Conservation (phyloP, 208 protist genomes). For the Trypanosoma platydactyli region DNA sequence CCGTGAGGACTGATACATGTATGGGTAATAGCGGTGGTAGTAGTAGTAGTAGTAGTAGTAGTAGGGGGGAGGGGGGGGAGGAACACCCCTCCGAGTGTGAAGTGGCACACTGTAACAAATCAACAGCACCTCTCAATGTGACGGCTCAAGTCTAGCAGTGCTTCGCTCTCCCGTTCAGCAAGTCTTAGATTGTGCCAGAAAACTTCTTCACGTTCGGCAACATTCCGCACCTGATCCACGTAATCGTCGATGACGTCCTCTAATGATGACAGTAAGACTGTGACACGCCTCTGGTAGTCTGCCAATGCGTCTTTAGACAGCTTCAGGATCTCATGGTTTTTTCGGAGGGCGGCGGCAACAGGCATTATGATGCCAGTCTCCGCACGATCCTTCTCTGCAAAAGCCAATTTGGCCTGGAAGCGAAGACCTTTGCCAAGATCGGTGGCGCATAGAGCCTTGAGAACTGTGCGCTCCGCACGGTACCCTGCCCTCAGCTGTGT, state of each 20-base stretch:
- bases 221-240: constrained; percentile 48
- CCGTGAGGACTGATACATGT: too few species aligned
- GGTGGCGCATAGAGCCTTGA: constrained; percentile 36
- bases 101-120: constrained; percentile 3
- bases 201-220: constrained; percentile 37
- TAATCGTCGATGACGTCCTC: constrained; percentile 48
- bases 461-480: constrained; percentile 25
- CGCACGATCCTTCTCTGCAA: constrained; percentile 26
- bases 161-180: constrained; percentile 50
- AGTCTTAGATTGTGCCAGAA: constrained; percentile 45
- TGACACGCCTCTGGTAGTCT: constrained; percentile 49
- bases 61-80: too few species aligned
- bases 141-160: constrained; percentile 35
- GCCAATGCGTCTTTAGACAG: constrained; percentile 65
- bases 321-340: constrained; percentile 50
- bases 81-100: too few species aligned
- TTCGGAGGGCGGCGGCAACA: constrained; percentile 26
- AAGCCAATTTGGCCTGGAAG: constrained; percentile 59
- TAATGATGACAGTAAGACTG: constrained; percentile 37
- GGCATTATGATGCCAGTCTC: constrained; percentile 11
- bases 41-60: too few species aligned
- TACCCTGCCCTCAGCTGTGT: constrained; percentile 27
- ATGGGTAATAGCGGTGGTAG: too few species aligned
- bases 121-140: constrained; percentile 17
- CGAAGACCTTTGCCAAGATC: constrained; percentile 30